Conservation (phyloP, 148 eudicot genomes). For the Camellia sinensis region DNA sequence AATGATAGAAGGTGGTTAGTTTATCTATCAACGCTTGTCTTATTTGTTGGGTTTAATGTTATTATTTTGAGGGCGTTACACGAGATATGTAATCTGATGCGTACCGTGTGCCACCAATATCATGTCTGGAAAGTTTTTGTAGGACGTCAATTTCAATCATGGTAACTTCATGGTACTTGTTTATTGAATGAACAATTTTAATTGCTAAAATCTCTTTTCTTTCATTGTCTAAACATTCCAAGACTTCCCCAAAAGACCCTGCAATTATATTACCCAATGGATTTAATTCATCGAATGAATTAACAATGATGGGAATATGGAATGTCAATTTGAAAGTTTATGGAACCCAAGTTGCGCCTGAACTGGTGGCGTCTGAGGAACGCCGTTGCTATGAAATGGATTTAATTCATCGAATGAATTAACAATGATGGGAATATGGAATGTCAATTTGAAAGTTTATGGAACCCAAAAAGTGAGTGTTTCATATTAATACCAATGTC, state of each 20-base stretch:
- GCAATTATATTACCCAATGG: conserved; percentile 8
- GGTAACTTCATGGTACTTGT: conserved; percentile 59
- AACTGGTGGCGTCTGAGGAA: too few relatives aligned
- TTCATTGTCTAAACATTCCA: conserved; percentile 56
- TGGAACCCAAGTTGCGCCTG: too few relatives aligned
- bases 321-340: background rate
- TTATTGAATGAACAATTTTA: conserved; percentile 51
- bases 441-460: too few relatives aligned
- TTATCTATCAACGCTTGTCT: too few relatives aligned
- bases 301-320: background rate
- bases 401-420: too few relatives aligned
- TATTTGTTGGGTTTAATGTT: too few relatives aligned
- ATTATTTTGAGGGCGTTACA: too few relatives aligned
- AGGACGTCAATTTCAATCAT: conserved; percentile 58
- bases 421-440: too few relatives aligned
- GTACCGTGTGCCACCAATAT: conserved; percentile 44
- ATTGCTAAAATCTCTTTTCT: conserved; percentile 54
- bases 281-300: background rate
- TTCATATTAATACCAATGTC: background rate
- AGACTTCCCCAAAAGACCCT: conserved; percentile 61
- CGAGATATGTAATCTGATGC: conserved; percentile 22
- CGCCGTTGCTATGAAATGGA: too few relatives aligned
- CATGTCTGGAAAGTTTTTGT: conserved; percentile 48
- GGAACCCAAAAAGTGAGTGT: background rate
- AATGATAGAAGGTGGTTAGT: too few relatives aligned